These are phyloP conservation scores for Anthracocystis walkeri DNA, from an alignment of 1,284 basidiomycete species.

Conservation along the genomic window DNA sequence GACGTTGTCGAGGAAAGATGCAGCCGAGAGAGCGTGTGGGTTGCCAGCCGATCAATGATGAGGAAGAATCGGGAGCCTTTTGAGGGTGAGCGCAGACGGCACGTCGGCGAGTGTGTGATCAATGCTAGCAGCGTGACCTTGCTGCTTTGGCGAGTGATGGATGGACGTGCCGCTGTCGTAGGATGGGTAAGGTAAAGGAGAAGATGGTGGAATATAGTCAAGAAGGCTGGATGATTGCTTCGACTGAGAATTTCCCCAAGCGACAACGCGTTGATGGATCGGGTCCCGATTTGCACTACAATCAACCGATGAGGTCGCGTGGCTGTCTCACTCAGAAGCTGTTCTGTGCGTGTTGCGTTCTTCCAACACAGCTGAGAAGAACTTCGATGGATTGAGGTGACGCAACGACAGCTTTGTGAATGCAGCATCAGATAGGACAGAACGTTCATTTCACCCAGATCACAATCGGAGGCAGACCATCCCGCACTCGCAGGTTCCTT, in stretches of 20 bases:
- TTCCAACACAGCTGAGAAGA: too few relatives aligned
- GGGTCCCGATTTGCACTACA: neutral
- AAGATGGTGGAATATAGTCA: conserved; percentile 7
- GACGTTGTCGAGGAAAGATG: neutral
- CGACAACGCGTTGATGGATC: neutral
- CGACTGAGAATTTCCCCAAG: neutral
- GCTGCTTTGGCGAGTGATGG: neutral
- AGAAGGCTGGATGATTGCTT: neutral
- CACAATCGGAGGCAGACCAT: too few relatives aligned
- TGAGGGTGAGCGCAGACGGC: conserved; percentile 1
- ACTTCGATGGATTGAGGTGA: too few relatives aligned
- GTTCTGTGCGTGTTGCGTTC: too few relatives aligned
- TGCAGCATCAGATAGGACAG: too few relatives aligned
- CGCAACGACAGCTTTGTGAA: too few relatives aligned
- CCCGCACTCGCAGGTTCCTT: neutral
- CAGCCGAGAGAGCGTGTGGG: neutral
- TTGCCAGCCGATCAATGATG: neutral
- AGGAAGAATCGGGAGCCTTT: too few relatives aligned
- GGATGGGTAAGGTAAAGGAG: neutral
- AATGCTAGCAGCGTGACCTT: neutral
- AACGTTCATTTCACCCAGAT: too few relatives aligned
- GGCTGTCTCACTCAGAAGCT: too few relatives aligned
- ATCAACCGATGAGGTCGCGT: neutral
- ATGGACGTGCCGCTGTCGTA: conserved; percentile 6
- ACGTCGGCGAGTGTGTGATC: neutral